Percentiles rank a stretch among this genome's conserved stretches.
phyloP scores from a whole-genome alignment of 2,329 filamentous ascomycete species.

The Alternaria gaisen region DNA sequence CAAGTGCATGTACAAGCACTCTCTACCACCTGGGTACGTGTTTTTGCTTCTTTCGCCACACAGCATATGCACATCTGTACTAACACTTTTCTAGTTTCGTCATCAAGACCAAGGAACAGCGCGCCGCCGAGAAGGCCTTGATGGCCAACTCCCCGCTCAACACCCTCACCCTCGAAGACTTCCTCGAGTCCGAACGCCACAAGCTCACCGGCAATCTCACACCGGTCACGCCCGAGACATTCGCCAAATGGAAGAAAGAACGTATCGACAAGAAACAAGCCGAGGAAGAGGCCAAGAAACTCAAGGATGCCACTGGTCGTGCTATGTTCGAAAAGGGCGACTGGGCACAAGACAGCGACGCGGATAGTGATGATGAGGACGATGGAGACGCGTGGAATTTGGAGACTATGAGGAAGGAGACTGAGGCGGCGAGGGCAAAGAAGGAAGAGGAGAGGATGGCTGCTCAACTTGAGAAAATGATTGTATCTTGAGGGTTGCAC shows the following conservation, averaged over 20 bases:
- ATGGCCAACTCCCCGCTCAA: conserved; percentile 95
- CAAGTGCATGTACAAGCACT: conserved; percentile 98
- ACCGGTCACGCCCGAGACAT: conserved; percentile 89
- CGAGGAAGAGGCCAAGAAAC: conserved; percentile 86
- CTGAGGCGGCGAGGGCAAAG: conserved; percentile 74
- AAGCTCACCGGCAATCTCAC: conserved; percentile 92
- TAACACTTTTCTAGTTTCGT: conserved; percentile 72
- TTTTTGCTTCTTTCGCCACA: neutral
- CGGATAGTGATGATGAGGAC: conserved; percentile 63
- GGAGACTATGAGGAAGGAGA: conserved; percentile 83
- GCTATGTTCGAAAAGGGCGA: conserved; percentile 96
- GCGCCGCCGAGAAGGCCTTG: conserved; percentile 92
- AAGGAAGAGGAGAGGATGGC: conserved; percentile 78
- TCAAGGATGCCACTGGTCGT: conserved; percentile 94
- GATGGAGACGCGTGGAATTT: conserved; percentile 77
- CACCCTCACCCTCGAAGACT: conserved; percentile 95
- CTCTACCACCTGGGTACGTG: conserved; percentile 88
- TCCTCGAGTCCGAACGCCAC: conserved; percentile 93
- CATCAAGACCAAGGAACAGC: conserved; percentile 96
- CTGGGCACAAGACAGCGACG: conserved; percentile 76
- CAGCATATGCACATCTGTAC: neutral
- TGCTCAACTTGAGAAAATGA: conserved; percentile 28
- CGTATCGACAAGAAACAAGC: conserved; percentile 94
- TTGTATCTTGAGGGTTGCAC: conserved; percentile 26
- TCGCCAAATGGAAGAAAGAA: conserved; percentile 97